Evolutionary conservation across 2,329 filamentous ascomycete genomes (phyloP).

Genomic region (Penicillium sp.): DNA sequence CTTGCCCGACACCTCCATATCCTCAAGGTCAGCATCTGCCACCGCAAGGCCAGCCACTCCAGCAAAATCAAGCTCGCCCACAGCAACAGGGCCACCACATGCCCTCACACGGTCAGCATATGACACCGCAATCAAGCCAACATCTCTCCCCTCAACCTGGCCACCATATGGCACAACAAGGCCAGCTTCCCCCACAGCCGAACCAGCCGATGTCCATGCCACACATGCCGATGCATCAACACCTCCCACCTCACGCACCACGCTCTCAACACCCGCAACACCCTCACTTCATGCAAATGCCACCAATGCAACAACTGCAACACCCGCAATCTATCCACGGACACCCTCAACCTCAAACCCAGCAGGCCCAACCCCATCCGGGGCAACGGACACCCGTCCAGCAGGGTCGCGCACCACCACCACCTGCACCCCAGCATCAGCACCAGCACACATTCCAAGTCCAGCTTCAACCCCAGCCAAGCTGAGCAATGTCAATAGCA

Average conservation of each 20-base stretch:
- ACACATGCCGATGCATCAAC: constrained; percentile 25
- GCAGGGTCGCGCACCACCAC: constrained; percentile 18
- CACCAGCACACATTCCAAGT: constrained; percentile 27
- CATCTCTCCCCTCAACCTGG: constrained; percentile 9
- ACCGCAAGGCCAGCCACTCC: constrained; percentile 1
- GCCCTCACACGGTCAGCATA: constrained; percentile 12
- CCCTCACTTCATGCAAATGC: constrained; percentile 21
- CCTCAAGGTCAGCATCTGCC: constrained; percentile 10
- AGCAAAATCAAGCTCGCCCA: neutral
- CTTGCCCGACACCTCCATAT: constrained; percentile 21
- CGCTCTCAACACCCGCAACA: constrained; percentile 11
- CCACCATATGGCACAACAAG: constrained; percentile 13
- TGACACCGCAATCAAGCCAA: constrained; percentile 8
- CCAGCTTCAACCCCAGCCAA: constrained; percentile 24
- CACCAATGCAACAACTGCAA: constrained; percentile 23
- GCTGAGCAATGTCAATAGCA: constrained; percentile 8
- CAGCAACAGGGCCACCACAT: constrained; percentile 2
- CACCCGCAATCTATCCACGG: constrained; percentile 14
- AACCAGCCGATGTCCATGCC: constrained; percentile 21
- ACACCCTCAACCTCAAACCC: constrained; percentile 12
- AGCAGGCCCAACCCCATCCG: constrained; percentile 13
- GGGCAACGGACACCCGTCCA: constrained; percentile 6
- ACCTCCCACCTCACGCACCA: constrained; percentile 14
- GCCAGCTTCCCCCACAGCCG: constrained; percentile 9
- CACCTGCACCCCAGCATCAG: constrained; percentile 26